Conservation (phyloP, 2,329 filamentous ascomycete genomes). For the Curvularia sp. region DNA sequence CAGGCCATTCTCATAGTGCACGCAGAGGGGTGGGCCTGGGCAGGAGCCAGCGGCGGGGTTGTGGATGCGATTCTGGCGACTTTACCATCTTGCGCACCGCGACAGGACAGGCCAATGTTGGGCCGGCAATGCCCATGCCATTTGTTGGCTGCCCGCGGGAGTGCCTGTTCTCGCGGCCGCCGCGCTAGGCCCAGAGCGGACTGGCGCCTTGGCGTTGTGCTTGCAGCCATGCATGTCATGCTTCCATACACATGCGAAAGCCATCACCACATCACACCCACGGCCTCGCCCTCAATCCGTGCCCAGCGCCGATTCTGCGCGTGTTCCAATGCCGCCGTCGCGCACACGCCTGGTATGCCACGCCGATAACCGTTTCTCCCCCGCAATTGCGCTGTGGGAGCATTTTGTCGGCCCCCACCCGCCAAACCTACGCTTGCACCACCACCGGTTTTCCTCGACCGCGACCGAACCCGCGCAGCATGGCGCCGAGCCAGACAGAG, state of each 20-base stretch:
- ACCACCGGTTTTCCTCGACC: constrained; percentile 29
- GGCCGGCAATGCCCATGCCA: constrained; percentile 4
- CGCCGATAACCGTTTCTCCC: constrained; percentile 43
- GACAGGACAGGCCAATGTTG: constrained; percentile 4
- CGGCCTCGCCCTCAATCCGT: not conserved
- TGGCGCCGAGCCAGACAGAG: not conserved
- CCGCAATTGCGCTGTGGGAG: constrained; percentile 43
- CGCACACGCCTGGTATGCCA: constrained; percentile 38
- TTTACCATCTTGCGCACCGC: not conserved
- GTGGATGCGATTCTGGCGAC: constrained; percentile 6
- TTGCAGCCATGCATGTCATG: constrained; percentile 8
- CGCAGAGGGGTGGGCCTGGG: constrained; percentile 12
- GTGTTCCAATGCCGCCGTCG: constrained; percentile 37
- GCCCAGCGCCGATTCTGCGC: constrained; percentile 14
- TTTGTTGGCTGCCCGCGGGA: constrained; percentile 22
- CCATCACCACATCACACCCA: not conserved
- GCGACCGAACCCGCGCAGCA: constrained; percentile 16
- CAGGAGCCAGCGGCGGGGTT: constrained; percentile 10
- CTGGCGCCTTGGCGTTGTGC: constrained; percentile 29
- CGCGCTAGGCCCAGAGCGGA: constrained; percentile 15
- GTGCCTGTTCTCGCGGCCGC: constrained; percentile 14
- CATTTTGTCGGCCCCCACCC: constrained; percentile 37
- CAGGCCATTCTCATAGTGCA: constrained; percentile 20
- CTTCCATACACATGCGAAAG: constrained; percentile 7
- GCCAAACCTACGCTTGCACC: constrained; percentile 16